Evolutionary conservation across 306 rosid species (phyloP), one percentile per base, ranked within the genome.

Genomic region (Dicorynia guianensis): DNA sequence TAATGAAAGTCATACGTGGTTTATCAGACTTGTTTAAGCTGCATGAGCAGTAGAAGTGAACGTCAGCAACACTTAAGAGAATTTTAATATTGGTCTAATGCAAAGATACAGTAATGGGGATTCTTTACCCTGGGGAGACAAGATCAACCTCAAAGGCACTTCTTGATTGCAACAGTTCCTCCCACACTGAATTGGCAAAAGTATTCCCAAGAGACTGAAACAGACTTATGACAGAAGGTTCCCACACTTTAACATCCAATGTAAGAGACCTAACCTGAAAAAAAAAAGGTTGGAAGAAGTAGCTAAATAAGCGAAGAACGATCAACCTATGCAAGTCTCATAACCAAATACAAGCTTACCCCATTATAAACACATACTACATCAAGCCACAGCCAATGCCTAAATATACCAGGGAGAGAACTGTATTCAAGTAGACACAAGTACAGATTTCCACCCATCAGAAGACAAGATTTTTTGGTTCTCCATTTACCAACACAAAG

Each of bases 201-300:
- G 96, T 58, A 85, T 96, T 96, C 70, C 99, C 99, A 60, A 96
- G 90, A 61, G 99, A 96, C 88, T 92, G 98, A 87, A 96, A 96
- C 81, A 96, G 88, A 84, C 87, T 89, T 75, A 96, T 93, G 53
- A 96, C 97, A 58, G 97, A 92, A 72, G 98, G 96, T 78, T 96
- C 99, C 99, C 99, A 96, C 84, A 89, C 99, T 81, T 93, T 96
- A 79, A 96, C 93, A 83, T 96, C 99, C 85, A 96, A 85, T 20
- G 99, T 96, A 63, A 96, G 96, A 76, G 99, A 96, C 72, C 99
- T 91, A 38, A 93, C 99, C 99, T 96, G 85, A 80, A 79, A 76
- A 54, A 74, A 48, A 75, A 76, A n/a, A n/a, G n/a, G 53, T 20
- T 76, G 67, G 42, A 57, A 81, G 56, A 79, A 54, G 36, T 54